A percentile compares a stretch with the other conserved stretches of the same genome.
Evolutionary conservation across 371 early-diverging fungal species (phyloP).

Genomic region (Syncephalastrum contaminatum): DNA sequence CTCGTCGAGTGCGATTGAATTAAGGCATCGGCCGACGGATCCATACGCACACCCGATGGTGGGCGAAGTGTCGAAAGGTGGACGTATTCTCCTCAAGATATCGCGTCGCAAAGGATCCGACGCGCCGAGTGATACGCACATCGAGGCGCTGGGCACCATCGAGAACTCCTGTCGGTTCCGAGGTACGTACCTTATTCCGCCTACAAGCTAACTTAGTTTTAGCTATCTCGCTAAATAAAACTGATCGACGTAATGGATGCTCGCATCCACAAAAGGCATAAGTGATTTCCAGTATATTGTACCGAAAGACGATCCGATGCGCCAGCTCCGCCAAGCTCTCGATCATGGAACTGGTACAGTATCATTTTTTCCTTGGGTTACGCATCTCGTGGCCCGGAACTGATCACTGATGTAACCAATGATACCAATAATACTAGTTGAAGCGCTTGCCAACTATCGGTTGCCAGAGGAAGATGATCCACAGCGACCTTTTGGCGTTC

Average conservation of each 20-base stretch:
- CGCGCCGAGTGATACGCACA: slow-evolving; percentile 23
- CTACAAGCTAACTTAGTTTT: too few species aligned
- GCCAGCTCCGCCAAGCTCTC: slow-evolving; percentile 36
- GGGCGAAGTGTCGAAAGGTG: slow-evolving; percentile 50
- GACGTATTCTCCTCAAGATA: slow-evolving; percentile 60
- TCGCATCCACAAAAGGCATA: not conserved
- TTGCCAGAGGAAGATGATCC: slow-evolving; percentile 28
- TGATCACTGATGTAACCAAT: too few species aligned
- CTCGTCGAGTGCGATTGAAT: slow-evolving; percentile 32
- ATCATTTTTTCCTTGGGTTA: not conserved
- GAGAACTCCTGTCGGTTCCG: slow-evolving; percentile 55
- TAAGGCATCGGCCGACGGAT: slow-evolving; percentile 54
- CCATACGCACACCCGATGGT: slow-evolving; percentile 65
- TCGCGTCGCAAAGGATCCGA: slow-evolving; percentile 45
- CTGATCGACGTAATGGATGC: too few species aligned
- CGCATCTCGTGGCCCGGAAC: too few species aligned
- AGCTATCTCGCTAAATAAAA: too few species aligned
- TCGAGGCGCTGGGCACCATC: slow-evolving; percentile 49
- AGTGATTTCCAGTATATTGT: slow-evolving; percentile 57
- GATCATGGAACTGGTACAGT: slow-evolving; percentile 40
- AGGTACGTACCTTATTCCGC: slow-evolving; percentile 20
- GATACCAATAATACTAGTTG: not conserved
- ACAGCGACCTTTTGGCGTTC: slow-evolving; percentile 29
- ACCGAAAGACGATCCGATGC: slow-evolving; percentile 38
- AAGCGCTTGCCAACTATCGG: slow-evolving; percentile 35